Conservation (phyloP, 2,329 filamentous ascomycete species). For the Fusarium tricinctum region DNA sequence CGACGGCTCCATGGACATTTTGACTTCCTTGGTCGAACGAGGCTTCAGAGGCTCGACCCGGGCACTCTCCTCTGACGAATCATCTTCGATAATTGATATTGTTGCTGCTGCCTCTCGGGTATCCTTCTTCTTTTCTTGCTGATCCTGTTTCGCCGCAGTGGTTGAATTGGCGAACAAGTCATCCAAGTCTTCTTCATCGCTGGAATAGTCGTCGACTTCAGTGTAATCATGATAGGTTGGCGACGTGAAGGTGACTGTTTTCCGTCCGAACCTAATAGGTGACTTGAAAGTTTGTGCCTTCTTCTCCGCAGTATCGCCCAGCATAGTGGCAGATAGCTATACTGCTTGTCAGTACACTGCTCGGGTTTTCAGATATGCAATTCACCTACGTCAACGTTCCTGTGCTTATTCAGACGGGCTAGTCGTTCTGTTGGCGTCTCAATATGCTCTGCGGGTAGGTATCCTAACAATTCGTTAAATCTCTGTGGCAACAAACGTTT, state of each 20-base stretch:
- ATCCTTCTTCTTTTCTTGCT: constrained; percentile 51
- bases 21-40: constrained; percentile 59
- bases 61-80: constrained; percentile 64
- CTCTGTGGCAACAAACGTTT: neutral
- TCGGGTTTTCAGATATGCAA: neutral
- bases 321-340: constrained; percentile 73
- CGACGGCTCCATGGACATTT: constrained; percentile 51
- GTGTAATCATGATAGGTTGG: constrained; percentile 92
- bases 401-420: constrained; percentile 94
- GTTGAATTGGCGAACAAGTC: constrained; percentile 57
- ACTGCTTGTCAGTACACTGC: constrained; percentile 24
- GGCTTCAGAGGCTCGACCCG: constrained; percentile 70
- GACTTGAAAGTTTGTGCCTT: constrained; percentile 86
- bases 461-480: constrained; percentile 70
- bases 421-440: constrained; percentile 96
- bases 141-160: constrained; percentile 36
- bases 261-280: constrained; percentile 81
- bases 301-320: constrained; percentile 78
- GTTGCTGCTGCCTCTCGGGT: constrained; percentile 51
- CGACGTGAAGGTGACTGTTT: constrained; percentile 87
- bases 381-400: constrained; percentile 90
- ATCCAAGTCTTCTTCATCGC: constrained; percentile 74
- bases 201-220: constrained; percentile 88
- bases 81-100: constrained; percentile 50
- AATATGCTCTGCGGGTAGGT: constrained; percentile 96